Evolutionary conservation across 352 stramenopile genomes (phyloP), one percentile per base, ranked within the genome.

Genomic region (Pythium apleroticum): DNA sequence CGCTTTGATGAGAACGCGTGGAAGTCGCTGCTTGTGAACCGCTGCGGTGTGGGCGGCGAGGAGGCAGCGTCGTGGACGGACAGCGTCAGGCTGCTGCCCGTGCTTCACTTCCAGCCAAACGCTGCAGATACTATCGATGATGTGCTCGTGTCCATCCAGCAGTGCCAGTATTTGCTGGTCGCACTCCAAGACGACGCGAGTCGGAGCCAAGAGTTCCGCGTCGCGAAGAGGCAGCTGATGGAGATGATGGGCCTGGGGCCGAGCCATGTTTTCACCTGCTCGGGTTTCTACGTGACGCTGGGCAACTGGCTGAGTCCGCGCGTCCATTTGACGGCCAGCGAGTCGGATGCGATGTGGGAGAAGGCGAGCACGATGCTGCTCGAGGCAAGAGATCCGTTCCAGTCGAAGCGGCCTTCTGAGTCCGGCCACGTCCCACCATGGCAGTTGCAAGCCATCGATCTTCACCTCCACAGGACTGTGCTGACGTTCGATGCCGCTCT

Each of bases 1-100:
- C 39, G 54, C 11, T 56, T 71, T 11, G 74, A 79, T 64, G 70
- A 77, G 54, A 56, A 64, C n/a, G 63, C 59, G 31, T 77, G 72
- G 69, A 77, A 71, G 46, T 64, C 61, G 30, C 35, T 82, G 37
- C 62, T 82, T 10, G 30, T 74, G 39, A 45, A 76, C 45, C 50
- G 63, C 24, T 79, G 72, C 24, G 54, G 56, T 1, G 64, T 82
- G 12, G 49, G 56, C 22, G 49, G 75, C n/a, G 71, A 74, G 20
- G 65, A 77, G 25, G 62, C 71, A 17, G 65, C 69, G 17, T 59
- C 68, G 5, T 61, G 66, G 46, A 70, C 71, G n/a, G 72, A 79
- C 33, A 69, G 69, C 22, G 58, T 60, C 9, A 68, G 30, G 10
- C 45, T 79, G 25, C 15, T 55, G 14, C 65, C 72, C 0, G 39